phyloP scores from a whole-genome alignment of 768 basidiomycete species.

The Tephrocybe sp. region DNA sequence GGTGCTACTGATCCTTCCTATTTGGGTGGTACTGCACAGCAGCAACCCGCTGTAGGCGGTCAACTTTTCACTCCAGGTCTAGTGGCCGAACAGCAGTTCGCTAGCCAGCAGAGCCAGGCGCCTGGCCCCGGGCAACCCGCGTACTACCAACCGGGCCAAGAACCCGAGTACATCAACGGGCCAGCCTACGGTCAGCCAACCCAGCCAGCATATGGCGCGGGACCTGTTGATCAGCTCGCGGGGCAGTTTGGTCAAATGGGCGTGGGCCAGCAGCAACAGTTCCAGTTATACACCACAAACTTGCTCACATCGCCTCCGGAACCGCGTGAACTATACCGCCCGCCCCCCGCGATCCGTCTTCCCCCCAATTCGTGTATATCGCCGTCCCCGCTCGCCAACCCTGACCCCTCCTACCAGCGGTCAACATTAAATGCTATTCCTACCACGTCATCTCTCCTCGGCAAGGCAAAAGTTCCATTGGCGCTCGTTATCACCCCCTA shows the following conservation, averaged over 20 bases:
- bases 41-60: conserved; percentile 36
- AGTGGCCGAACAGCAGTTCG: conserved; percentile 67
- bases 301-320: conserved; percentile 92
- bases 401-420: conserved; percentile 90
- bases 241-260: conserved; percentile 92
- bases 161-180: conserved; percentile 49
- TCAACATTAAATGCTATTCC: conserved; percentile 92
- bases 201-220: conserved; percentile 44
- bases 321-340: conserved; percentile 75
- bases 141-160: conserved; percentile 44
- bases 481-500: conserved; percentile 90
- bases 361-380: conserved; percentile 85
- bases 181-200: conserved; percentile 37
- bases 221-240: conserved; percentile 62
- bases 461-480: conserved; percentile 89
- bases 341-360: conserved; percentile 88
- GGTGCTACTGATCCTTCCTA: conserved; percentile 47
- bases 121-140: conserved; percentile 30
- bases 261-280: conserved; percentile 72
- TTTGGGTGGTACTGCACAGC: conserved; percentile 33
- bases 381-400: conserved; percentile 75
- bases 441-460: conserved; percentile 81
- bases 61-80: conserved; percentile 90
- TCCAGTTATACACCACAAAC: conserved; percentile 85
- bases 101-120: conserved; percentile 55